Evolutionary conservation across 345 rosid species (phyloP), one percentile per base, ranked within the genome.

Genomic region (Brassica nigra): DNA sequence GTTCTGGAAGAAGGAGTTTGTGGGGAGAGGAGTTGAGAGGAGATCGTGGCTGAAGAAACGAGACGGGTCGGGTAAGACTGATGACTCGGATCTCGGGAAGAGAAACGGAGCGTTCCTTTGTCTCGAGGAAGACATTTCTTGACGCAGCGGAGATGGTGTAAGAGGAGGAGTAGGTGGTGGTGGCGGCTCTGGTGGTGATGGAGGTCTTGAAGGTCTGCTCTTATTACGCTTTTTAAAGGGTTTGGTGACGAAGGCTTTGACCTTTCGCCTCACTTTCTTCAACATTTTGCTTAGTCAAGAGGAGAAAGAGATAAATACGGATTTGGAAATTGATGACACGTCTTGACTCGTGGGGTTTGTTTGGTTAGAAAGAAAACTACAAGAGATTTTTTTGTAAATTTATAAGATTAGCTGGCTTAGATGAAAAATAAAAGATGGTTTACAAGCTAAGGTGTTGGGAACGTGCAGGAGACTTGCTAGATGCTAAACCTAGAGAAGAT

Each of bases 1-100:
- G 83, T 95, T 95, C 59, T 95, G 98, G 87, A 95, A 95, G 88
- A 91, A 93, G 61, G 93, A 91, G 71, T 89, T 91, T 9, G 98
- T 95, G 0, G 98, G 99, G 74, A 90, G 86, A 52, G 99, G 99
- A 7, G 83, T n/a, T 20, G 93, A 87, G 82, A 91, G 89, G 74
- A 91, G 96, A 42, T 71, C 66, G 5, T 80, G 89, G 0, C 96
- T 74, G 89, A 91, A 90, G 88, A 95, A 93, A 70, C 37, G 66
- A 42, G 94, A 84, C 12, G 99, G 99, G 64, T 93, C 92, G 67
- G 99, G 97, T 68, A 95, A 88, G 54, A 89, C 86, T 0, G 92
- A 66, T 33, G 99, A 93, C 9, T 88, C 78, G 5, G 76, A 70
- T 47, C 16, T 52, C 2, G 99, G 99, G 85, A 93, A 93, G 74